These are phyloP conservation scores for Farysia itapuensis DNA, from an alignment of 1,284 basidiomycete species.

Conservation along the genomic window DNA sequence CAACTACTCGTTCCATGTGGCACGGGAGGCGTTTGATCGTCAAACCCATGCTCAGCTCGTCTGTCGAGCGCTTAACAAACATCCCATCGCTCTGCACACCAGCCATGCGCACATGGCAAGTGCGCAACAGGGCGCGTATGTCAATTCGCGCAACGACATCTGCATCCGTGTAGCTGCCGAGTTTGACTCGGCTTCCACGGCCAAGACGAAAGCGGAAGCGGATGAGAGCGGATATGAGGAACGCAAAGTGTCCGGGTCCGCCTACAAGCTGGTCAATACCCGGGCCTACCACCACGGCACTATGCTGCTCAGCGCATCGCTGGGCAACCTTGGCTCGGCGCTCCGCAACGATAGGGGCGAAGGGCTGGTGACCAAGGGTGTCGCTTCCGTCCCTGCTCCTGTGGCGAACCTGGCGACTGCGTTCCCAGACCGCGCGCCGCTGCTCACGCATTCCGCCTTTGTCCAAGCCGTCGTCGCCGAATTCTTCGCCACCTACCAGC, in stretches of 20 bases:
- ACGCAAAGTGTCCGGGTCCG: conserved; percentile 86
- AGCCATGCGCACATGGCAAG: conserved; percentile 3
- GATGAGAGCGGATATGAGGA: conserved; percentile 16
- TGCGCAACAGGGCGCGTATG: conserved; percentile 57
- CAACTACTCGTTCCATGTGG: conserved; percentile 92
- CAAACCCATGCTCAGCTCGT: conserved; percentile 77
- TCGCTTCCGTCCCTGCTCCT: conserved; percentile 86
- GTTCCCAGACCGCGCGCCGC: conserved; percentile 60
- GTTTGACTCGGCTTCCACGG: conserved; percentile 66
- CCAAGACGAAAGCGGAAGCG: conserved; percentile 4
- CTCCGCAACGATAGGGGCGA: conserved; percentile 71
- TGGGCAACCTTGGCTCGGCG: conserved; percentile 41
- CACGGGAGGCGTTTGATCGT: conserved; percentile 78
- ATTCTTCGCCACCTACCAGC: conserved; percentile 71
- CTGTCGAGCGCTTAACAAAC: conserved; percentile 72
- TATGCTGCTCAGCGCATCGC: conserved; percentile 74
- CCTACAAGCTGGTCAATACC: conserved; percentile 89
- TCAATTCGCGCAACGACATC: conserved; percentile 85
- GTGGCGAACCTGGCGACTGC: conserved; percentile 76
- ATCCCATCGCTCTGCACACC: conserved; percentile 48
- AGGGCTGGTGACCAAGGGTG: conserved; percentile 75
- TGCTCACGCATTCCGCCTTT: conserved; percentile 72
- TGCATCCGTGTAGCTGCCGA: conserved; percentile 64
- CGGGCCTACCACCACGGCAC: conserved; percentile 98
- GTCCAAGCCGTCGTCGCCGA: conserved; percentile 71